Percentiles rank a stretch among this genome's conserved stretches.
phyloP scores from a whole-genome alignment of 306 rosid species.

The Cucumis cinereus region DNA sequence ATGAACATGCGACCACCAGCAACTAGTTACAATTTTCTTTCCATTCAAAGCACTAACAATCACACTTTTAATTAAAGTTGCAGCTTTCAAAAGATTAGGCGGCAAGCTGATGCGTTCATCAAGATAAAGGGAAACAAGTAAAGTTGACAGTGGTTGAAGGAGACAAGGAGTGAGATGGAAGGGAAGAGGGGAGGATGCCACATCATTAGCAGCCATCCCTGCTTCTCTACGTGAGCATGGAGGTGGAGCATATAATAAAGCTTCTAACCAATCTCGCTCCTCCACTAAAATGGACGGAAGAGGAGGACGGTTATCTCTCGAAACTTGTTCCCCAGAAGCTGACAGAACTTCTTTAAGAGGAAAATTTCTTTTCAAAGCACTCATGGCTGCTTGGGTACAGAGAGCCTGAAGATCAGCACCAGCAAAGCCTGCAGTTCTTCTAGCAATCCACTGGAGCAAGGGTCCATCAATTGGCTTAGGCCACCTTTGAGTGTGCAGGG shows the following conservation, averaged over 20 bases:
- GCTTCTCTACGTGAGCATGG: constrained; percentile 96
- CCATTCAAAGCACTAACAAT: constrained; percentile 45
- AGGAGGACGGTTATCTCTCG: constrained; percentile 37
- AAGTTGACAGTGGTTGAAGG: constrained; percentile 55
- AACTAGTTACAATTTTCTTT: constrained; percentile 43
- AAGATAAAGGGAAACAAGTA: constrained; percentile 66
- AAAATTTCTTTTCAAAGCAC: constrained; percentile 82
- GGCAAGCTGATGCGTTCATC: constrained; percentile 78
- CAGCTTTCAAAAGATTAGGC: constrained; percentile 44
- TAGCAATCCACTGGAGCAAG: constrained; percentile 75
- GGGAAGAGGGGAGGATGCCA: constrained; percentile 74
- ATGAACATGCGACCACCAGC: constrained; percentile 77
- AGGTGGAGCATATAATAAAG: constrained; percentile 53
- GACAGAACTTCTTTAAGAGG: constrained; percentile 76
- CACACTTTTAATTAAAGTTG: constrained; percentile 45
- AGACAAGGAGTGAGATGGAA: constrained; percentile 67
- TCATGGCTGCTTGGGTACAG: constrained; percentile 91
- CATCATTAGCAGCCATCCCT: constrained; percentile 87
- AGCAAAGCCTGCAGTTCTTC: constrained; percentile 79
- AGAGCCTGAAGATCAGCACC: constrained; percentile 99
- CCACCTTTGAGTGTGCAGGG: constrained; percentile 94
- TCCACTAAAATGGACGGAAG: constrained; percentile 82
- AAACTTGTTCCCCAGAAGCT: constrained; percentile 43
- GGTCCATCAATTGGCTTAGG: constrained; percentile 73
- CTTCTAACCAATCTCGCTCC: constrained; percentile 98